These are phyloP conservation scores for Lactarius hatsudake DNA, from an alignment of 768 basidiomycete genomes.

Conservation along the genomic window DNA sequence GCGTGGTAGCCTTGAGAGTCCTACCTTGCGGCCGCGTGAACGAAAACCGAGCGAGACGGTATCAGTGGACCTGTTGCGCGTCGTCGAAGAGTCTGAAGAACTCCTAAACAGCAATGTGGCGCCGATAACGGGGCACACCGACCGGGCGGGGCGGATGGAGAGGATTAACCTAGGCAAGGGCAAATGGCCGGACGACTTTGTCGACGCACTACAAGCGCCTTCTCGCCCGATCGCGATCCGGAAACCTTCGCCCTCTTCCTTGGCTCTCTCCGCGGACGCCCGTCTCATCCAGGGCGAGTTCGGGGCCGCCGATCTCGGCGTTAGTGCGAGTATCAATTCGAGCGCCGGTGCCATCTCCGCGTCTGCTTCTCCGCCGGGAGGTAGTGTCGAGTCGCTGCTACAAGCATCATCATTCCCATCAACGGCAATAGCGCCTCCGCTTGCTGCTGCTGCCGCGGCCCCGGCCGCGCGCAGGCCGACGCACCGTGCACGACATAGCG, in stretches of 20 bases:
- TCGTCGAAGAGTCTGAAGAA: conserved; percentile 66
- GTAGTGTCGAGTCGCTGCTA: conserved; percentile 44
- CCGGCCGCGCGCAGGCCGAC: conserved; percentile 49
- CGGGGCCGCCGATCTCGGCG: neutral
- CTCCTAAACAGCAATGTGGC: conserved; percentile 30
- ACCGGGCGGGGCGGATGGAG: conserved; percentile 37
- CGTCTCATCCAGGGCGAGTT: neutral
- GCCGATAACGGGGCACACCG: conserved; percentile 20
- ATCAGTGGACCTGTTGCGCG: conserved; percentile 58
- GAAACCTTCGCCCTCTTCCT: conserved; percentile 10
- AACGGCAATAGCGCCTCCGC: neutral
- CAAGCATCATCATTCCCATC: conserved; percentile 30
- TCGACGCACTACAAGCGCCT: conserved; percentile 51
- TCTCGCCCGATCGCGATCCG: conserved; percentile 20
- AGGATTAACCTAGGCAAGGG: conserved; percentile 67
- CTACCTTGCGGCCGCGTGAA: conserved; percentile 42
- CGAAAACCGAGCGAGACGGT: conserved; percentile 63
- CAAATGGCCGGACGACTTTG: conserved; percentile 81
- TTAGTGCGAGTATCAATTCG: neutral
- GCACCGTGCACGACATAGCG: conserved; percentile 62
- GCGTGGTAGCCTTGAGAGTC: conserved; percentile 28
- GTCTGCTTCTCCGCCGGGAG: neutral
- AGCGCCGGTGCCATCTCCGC: neutral
- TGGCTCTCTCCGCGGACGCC: neutral
- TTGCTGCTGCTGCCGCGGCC: conserved; percentile 24